phyloP scores from a whole-genome alignment of 1,139 yeast genomes.

The Kurtzmaniella quercitrusa region DNA sequence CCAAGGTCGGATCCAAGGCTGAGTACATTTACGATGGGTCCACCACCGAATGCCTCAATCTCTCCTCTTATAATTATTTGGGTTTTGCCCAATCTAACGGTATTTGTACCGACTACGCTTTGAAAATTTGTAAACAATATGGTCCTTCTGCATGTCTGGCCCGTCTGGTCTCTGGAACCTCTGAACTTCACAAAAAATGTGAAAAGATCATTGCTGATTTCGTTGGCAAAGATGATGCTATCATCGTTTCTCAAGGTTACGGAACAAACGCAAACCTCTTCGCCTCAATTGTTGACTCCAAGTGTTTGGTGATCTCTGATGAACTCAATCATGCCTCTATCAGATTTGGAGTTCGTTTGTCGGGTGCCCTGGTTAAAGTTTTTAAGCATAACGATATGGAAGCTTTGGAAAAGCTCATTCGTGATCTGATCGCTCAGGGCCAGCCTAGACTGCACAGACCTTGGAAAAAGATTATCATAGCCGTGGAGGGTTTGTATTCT shows the following conservation, averaged over 20 bases:
- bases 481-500: conserved; percentile 93
- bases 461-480: conserved; percentile 90
- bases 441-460: conserved; percentile 97
- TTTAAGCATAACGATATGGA: conserved; percentile 91
- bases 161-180: conserved; percentile 69
- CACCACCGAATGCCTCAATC: conserved; percentile 72
- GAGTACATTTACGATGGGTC: conserved; percentile 71
- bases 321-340: conserved; percentile 94
- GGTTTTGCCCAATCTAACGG: conserved; percentile 98
- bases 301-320: conserved; percentile 89
- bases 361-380: conserved; percentile 91
- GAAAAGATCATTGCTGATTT: conserved; percentile 79
- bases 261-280: conserved; percentile 94
- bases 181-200: conserved; percentile 69
- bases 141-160: conserved; percentile 84
- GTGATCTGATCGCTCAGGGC: conserved; percentile 92
- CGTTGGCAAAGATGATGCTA: conserved; percentile 86
- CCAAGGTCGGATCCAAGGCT: conserved; percentile 55
- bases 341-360: conserved; percentile 87
- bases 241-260: conserved; percentile 90
- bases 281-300: conserved; percentile 76
- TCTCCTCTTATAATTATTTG: conserved; percentile 87
- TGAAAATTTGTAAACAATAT: conserved; percentile 55
- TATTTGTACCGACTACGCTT: conserved; percentile 78
- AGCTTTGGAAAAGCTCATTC: conserved; percentile 69